Percentiles rank a stretch among this genome's conserved stretches.
Evolutionary conservation across 2,329 filamentous ascomycete species (phyloP).

Genomic region (Epichloe uncinata): DNA sequence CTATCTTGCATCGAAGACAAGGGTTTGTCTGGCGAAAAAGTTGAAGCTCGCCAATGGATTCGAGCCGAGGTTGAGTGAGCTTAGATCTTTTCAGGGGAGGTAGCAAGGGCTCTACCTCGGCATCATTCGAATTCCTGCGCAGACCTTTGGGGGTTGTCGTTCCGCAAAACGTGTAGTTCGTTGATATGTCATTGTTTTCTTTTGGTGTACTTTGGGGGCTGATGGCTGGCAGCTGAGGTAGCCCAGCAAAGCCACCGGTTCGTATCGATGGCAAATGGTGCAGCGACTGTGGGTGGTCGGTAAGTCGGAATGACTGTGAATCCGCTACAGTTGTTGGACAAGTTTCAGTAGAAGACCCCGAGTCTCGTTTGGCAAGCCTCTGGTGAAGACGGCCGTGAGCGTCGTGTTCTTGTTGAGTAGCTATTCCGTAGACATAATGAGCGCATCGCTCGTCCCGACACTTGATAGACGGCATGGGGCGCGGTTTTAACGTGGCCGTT

Average conservation of each 20-base stretch:
- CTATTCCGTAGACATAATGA: slow-evolving; percentile 46
- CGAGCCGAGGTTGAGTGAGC: slow-evolving; percentile 37
- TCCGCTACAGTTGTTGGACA: slow-evolving; percentile 3
- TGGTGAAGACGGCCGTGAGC: slow-evolving; percentile 35
- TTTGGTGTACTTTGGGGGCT: slow-evolving; percentile 5
- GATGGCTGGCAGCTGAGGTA: slow-evolving; percentile 7
- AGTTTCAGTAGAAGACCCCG: slow-evolving; percentile 26
- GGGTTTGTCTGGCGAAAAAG: slow-evolving; percentile 33
- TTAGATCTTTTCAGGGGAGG: slow-evolving; percentile 42
- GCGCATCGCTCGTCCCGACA: slow-evolving; percentile 42
- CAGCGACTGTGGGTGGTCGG: neutral
- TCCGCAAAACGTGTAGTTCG: slow-evolving; percentile 1
- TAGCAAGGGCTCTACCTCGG: slow-evolving; percentile 36
- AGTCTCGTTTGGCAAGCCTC: slow-evolving; percentile 27
- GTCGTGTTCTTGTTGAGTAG: slow-evolving; percentile 36
- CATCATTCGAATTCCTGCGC: slow-evolving; percentile 29
- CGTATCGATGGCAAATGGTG: slow-evolving; percentile 2
- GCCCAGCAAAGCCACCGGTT: neutral
- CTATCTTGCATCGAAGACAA: slow-evolving; percentile 38
- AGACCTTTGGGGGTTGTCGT: neutral
- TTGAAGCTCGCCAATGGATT: slow-evolving; percentile 43
- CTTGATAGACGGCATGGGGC: slow-evolving; percentile 27
- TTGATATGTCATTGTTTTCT: slow-evolving; percentile 6
- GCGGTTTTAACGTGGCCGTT: neutral
- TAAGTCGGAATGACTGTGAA: neutral